Base-by-base conservation (phyloP, 2,329 filamentous ascomycete genomes). In the Pseudogymnoascus sp. region DNA sequence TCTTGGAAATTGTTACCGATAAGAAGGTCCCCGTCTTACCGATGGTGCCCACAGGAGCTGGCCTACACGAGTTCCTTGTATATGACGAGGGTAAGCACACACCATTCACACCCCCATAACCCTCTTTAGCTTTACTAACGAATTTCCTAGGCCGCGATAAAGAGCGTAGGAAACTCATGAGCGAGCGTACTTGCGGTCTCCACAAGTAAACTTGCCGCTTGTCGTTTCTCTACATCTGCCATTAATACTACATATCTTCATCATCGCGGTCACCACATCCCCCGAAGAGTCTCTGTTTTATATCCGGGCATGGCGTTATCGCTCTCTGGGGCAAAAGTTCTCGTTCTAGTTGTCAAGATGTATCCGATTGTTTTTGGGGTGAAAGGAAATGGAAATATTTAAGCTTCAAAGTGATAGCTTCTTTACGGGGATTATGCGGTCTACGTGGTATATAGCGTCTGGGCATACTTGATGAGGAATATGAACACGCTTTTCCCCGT, bases 1-100 rank as follows among this genome's bases (percentile, higher is more conserved):
- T 97, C 67, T 81, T 99, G 64, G 93, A 97, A 79, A 89, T 99
- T 61, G 83, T 96, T 61, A 95, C 91, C 3, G 95, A 97, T 76
- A 88, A 88, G 79, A 89, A 95, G 84, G 88, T 95, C 25, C 93
- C 93, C 55, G 93, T 99, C n/a, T 79, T 97, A 71, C 95, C 95
- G 38, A 97, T 97, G 95, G 95, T 99, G 55, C 93, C 93, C 3
- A 88, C 86, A 40, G 95, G 95, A 38, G 88, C 84, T 65, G 93
- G 83, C 64, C 81, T 99, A 71, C 91, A 97, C 74, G 95, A 97
- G 77, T 97, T 97, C 78, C 81, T 97, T 73, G 84, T 93, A 16
- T 96, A 91, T 77, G 91, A 96, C 75, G 83, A 86, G 79, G 84
- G 86, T 88, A 81, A 76, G 86, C 77, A 21, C 8, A 40, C 9